Percentiles rank a stretch among this genome's conserved stretches.
Evolutionary conservation across 1,284 basidiomycete species (phyloP).

Genomic region (Ustilago bromivora): DNA sequence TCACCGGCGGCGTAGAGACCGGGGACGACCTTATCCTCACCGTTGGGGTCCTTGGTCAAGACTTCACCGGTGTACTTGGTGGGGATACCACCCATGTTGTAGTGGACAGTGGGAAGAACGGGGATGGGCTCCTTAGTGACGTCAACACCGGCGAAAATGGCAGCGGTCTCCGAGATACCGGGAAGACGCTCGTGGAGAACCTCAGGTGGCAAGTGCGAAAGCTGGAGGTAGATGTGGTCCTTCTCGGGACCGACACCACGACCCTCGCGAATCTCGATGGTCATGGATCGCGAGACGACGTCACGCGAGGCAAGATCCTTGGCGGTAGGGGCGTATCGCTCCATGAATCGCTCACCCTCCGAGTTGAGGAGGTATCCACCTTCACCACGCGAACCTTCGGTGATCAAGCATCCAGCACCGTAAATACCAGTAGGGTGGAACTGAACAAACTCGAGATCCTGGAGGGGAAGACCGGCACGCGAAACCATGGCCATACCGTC

Average conservation of each 20-base stretch:
- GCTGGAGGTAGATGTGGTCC: constrained; percentile 96
- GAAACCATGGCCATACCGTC: constrained; percentile 99
- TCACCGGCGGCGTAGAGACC: constrained; percentile 99
- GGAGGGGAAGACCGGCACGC: constrained; percentile 93
- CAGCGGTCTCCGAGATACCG: constrained; percentile 99
- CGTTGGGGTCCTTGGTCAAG: constrained; percentile 75
- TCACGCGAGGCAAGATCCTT: constrained; percentile 99
- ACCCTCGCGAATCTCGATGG: constrained; percentile 97
- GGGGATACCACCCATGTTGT: constrained; percentile 94
- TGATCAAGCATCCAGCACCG: constrained; percentile 98
- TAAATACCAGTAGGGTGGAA: constrained; percentile 99
- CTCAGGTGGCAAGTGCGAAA: constrained; percentile 95
- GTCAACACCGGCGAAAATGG: constrained; percentile 99
- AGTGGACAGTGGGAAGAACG: constrained; percentile 73
- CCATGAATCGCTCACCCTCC: constrained; percentile 99
- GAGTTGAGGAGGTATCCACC: constrained; percentile 99
- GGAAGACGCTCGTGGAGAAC: constrained; percentile 97
- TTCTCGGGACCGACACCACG: constrained; percentile 99
- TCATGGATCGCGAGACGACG: constrained; percentile 99
- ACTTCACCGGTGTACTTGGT: constrained; percentile 99
- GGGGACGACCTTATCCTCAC: constrained; percentile 93
- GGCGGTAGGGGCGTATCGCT: constrained; percentile 96
- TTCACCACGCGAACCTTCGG: constrained; percentile 98
- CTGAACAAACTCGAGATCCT: constrained; percentile 98
- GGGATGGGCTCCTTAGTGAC: constrained; percentile 93